Percentiles rank a stretch among this genome's conserved stretches.
Conservation (phyloP, 805 yeast species). For the Cyberlindnera subsufficiens region DNA sequence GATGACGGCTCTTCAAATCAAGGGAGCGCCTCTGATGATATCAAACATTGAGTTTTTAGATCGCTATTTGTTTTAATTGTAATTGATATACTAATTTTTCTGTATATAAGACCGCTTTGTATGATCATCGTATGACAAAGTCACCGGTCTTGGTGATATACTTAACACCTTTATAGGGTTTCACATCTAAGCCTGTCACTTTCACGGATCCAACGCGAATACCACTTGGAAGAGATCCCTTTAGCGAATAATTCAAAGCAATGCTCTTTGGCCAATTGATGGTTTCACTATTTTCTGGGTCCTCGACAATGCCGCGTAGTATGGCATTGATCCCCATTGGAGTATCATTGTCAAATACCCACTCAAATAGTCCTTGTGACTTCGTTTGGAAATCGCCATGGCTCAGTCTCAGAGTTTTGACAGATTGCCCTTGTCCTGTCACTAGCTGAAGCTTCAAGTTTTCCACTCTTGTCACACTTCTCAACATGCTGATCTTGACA, state of each 20-base stretch:
- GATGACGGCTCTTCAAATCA: slow-evolving; percentile 5
- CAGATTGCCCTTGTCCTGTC: slow-evolving; percentile 23
- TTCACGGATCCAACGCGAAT: slow-evolving; percentile 60
- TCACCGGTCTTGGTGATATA: slow-evolving; percentile 65
- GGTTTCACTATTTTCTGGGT: neutral
- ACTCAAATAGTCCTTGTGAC: slow-evolving; percentile 48
- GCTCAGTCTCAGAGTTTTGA: slow-evolving; percentile 59
- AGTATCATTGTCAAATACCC: slow-evolving; percentile 59
- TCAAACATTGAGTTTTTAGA: neutral
- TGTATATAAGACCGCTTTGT: neutral
- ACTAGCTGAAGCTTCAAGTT: slow-evolving; percentile 38
- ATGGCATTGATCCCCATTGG: slow-evolving; percentile 64
- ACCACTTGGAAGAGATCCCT: slow-evolving; percentile 75
- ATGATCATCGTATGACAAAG: slow-evolving; percentile 22
- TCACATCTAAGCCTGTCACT: slow-evolving; percentile 58
- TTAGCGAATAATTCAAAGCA: slow-evolving; percentile 46
- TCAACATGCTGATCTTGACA: slow-evolving; percentile 29
- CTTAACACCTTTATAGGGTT: slow-evolving; percentile 89
- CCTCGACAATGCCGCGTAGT: slow-evolving; percentile 52
- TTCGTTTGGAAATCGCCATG: slow-evolving; percentile 69
- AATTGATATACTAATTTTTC: neutral
- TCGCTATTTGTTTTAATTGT: neutral
- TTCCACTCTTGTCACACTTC: slow-evolving; percentile 41
- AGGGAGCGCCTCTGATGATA: slow-evolving; percentile 1
- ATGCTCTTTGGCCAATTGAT: slow-evolving; percentile 37